phyloP scores from a whole-genome alignment of 1,139 yeast species.

The Pneumocystis jirovecii region DNA sequence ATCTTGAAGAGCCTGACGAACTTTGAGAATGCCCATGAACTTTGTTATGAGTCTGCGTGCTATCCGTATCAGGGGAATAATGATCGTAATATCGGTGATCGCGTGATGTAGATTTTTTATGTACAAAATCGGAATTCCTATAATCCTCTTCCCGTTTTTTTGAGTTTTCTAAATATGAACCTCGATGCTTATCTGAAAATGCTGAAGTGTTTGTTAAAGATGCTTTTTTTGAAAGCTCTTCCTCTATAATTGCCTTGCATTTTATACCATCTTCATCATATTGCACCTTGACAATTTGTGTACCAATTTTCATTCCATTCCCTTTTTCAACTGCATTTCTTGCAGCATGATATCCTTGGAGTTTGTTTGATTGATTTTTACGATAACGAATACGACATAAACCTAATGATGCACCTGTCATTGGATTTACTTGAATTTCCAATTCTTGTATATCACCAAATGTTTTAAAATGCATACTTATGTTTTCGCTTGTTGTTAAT shows the following conservation, averaged over 20 bases:
- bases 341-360: slow-evolving; percentile 35
- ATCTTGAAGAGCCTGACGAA: neutral
- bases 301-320: slow-evolving; percentile 25
- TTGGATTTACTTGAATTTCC: slow-evolving; percentile 52
- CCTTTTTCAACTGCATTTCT: slow-evolving; percentile 27
- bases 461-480: slow-evolving; percentile 37
- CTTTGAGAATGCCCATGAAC: neutral
- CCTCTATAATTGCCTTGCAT: slow-evolving; percentile 19
- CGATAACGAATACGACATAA: slow-evolving; percentile 46
- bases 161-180: neutral
- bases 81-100: neutral
- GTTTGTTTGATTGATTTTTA: slow-evolving; percentile 16
- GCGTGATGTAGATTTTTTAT: neutral
- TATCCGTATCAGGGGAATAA: neutral
- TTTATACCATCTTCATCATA: slow-evolving; percentile 24
- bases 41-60: neutral
- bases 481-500: slow-evolving; percentile 32
- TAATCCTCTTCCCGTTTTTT: neutral
- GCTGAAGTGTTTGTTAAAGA: neutral
- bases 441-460: slow-evolving; percentile 50
- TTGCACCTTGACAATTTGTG: slow-evolving; percentile 21
- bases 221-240: slow-evolving; percentile 4
- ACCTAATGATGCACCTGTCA: slow-evolving; percentile 68
- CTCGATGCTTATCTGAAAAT: neutral
- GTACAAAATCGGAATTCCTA: neutral